Evolutionary conservation across 495 filamentous ascomycete genomes (phyloP), one percentile per base, ranked within the genome.

Genomic region (Articulospora tetracladia): DNA sequence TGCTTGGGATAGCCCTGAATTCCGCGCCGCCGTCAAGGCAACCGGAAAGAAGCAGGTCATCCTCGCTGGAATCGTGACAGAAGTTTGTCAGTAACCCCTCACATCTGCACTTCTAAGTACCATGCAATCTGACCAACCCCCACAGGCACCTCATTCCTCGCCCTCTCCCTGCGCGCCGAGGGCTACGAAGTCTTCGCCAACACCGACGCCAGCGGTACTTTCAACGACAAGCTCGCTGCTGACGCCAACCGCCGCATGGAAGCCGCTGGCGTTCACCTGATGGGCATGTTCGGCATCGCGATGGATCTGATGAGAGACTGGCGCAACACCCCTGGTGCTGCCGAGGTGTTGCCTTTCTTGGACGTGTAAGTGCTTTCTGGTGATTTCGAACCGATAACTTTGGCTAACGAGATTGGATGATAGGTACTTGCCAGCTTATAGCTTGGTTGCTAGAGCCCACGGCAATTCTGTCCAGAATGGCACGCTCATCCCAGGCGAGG

Each of bases 151-250:
- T 71, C 86, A 3, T 92, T 92, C 76, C 74, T 90, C 24, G 86
- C 89, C 0, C 79, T 91, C 39, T 89, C 86, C 0, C 81, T 92
- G 2, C 74, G 84, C 32, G 79, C 82, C 15, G 89, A 83, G 24
- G 89, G 89, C 25, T 93, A 90, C 69, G 79, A 81, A n/a, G 89
- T 93, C 49, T 91, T 78, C 67, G 88, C 87, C 65, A 91, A 90
- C 73, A 79, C 85, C 47, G 88, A 93, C 59, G 88, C 86, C 2
- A 83, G 78, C 11, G 88, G 88, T 2, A 87, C 85, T 1, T 83
- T 86, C 60, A 76, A 79, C 22, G 60, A 68, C 32, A 72, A 76
- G 27, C 72, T 86, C n/a, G 79, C 83, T 0, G 79, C 83, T 36
- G 79, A 84, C 50, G 76, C 83, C 10, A 91, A 92, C 67, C 72